These are phyloP conservation scores for Penicillium turbatum DNA, from an alignment of 495 filamentous ascomycete species.

Conservation along the genomic window DNA sequence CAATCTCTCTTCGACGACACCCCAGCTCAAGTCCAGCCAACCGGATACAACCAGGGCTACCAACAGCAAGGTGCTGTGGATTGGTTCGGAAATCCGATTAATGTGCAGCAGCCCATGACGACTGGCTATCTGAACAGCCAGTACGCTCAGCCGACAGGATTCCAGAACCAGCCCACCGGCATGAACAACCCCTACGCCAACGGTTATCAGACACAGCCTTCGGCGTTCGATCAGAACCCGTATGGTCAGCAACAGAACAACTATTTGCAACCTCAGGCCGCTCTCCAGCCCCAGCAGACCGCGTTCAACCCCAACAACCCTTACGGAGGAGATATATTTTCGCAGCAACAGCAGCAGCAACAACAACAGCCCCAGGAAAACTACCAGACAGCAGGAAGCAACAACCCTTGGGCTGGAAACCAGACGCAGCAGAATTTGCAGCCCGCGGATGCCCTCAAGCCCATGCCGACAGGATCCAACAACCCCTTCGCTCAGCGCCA, in stretches of 20 bases:
- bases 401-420: conserved; percentile 66
- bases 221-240: conserved; percentile 56
- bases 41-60: conserved; percentile 91
- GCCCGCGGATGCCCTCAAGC: conserved; percentile 39
- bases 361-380: conserved; percentile 56
- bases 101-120: conserved; percentile 66
- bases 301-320: conserved; percentile 67
- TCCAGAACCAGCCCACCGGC: conserved; percentile 60
- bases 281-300: conserved; percentile 67
- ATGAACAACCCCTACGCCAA: conserved; percentile 63
- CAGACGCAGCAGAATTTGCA: conserved; percentile 34
- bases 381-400: conserved; percentile 65
- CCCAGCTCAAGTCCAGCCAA: conserved; percentile 69
- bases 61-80: conserved; percentile 94
- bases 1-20: conserved; percentile 83
- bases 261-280: conserved; percentile 46
- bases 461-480: conserved; percentile 81
- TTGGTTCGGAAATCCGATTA: conserved; percentile 91
- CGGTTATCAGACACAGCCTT: conserved; percentile 58
- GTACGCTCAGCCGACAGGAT: conserved; percentile 69
- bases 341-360: conserved; percentile 48
- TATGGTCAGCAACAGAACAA: conserved; percentile 50
- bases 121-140: conserved; percentile 84
- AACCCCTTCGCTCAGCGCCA: conserved; percentile 82
- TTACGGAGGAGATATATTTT: conserved; percentile 50